Evolutionary conservation across 2,329 filamentous ascomycete species (phyloP).

Genomic region (Neonectria hederae): DNA sequence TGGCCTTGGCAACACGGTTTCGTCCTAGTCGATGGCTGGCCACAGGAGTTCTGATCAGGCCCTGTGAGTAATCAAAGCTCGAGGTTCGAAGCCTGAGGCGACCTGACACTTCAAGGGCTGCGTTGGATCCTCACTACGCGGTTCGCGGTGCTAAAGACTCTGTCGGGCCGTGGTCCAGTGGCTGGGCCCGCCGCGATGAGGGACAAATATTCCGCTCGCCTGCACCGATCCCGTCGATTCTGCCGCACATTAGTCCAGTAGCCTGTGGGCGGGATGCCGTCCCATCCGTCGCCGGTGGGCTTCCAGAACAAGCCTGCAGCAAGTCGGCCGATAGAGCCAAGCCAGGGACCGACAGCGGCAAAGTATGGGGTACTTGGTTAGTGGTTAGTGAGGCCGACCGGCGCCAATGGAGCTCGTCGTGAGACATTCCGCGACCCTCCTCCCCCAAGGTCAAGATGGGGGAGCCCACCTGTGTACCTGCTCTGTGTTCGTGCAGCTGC

Average conservation of each 20-base stretch:
- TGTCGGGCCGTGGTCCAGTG: not conserved
- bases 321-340: constrained; percentile 25
- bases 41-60: not conserved
- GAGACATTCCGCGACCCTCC: constrained; percentile 11
- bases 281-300: constrained; percentile 22
- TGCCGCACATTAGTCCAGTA: constrained; percentile 8
- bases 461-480: not conserved
- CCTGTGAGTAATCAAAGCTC: constrained; percentile 9
- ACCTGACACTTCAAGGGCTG: constrained; percentile 1
- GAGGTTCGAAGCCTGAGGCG: not conserved
- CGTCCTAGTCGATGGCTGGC: constrained; percentile 5
- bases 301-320: constrained; percentile 29
- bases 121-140: constrained; percentile 11
- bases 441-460: not conserved
- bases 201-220: constrained; percentile 16
- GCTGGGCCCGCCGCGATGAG: constrained; percentile 16
- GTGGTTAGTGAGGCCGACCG: constrained; percentile 27
- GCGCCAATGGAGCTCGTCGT: constrained; percentile 18
- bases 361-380: constrained; percentile 35
- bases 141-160: not conserved
- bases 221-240: constrained; percentile 17
- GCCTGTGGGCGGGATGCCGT: constrained; percentile 23
- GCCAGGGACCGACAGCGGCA: constrained; percentile 27
- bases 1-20: not conserved
- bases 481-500: not conserved